These are phyloP conservation scores for Ceratocystis harringtonii DNA, from an alignment of 2,329 filamentous ascomycete species.

Conservation along the genomic window DNA sequence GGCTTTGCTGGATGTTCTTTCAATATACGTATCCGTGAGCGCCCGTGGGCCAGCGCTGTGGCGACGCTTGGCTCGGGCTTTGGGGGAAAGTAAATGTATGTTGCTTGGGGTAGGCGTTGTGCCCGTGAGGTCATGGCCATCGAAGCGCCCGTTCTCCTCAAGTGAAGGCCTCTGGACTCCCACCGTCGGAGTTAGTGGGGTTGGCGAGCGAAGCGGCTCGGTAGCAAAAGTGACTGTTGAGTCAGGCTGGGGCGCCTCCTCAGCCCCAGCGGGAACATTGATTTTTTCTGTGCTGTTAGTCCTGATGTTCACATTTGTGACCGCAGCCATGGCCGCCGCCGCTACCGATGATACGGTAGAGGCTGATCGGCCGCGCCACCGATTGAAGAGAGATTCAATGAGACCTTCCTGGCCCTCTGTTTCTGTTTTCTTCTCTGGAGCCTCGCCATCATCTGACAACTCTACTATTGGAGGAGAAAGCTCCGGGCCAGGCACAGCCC, in stretches of 20 bases:
- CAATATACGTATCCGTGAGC: background rate
- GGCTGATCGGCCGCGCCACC: constrained; percentile 6
- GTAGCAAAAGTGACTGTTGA: background rate
- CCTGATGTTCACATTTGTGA: background rate
- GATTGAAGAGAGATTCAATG: constrained; percentile 4
- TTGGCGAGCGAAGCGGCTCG: background rate
- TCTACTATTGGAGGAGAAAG: background rate
- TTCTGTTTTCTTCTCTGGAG: background rate
- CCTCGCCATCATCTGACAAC: background rate
- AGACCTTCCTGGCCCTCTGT: constrained; percentile 3
- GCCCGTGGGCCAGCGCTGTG: background rate
- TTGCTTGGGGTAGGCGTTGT: constrained; percentile 2
- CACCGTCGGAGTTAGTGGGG: background rate
- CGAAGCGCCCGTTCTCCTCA: background rate
- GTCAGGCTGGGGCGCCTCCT: background rate
- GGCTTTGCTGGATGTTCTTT: too few species aligned
- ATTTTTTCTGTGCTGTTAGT: background rate
- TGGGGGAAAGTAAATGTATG: background rate
- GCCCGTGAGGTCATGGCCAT: background rate
- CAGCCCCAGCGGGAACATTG: background rate
- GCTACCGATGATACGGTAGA: constrained; percentile 7
- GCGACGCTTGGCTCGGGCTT: background rate
- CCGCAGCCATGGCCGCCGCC: constrained; percentile 6
- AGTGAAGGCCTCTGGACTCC: constrained; percentile 1
- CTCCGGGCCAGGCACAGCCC: background rate